Evolutionary conservation across 805 yeast species (phyloP).

Genomic region (Yarrowia sp.): DNA sequence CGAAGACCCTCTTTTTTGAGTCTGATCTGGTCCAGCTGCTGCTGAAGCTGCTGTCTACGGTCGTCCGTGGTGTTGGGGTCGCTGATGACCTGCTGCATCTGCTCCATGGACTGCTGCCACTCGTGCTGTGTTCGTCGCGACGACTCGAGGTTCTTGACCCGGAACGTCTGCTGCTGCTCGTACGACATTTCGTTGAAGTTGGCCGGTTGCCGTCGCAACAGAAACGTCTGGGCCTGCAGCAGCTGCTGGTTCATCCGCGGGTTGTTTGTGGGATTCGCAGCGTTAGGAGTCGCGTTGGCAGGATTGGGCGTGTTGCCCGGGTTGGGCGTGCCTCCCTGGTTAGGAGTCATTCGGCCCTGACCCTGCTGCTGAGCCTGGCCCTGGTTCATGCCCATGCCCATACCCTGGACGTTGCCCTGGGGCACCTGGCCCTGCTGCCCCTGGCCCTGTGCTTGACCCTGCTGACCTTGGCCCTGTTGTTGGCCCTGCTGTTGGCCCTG

Average conservation of each 20-base stretch:
- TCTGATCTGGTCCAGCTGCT: conserved; percentile 17
- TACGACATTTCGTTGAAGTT: conserved; percentile 33
- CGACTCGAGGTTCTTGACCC: conserved; percentile 31
- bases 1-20: conserved; percentile 32
- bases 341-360: conserved; percentile 10
- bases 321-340: background rate
- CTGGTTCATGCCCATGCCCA: background rate
- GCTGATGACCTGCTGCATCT: conserved; percentile 18
- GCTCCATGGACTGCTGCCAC: conserved; percentile 33
- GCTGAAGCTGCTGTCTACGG: conserved; percentile 25
- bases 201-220: conserved; percentile 29
- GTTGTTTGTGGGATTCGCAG: conserved; percentile 18
- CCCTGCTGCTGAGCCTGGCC: conserved; percentile 13
- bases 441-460: background rate
- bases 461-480: conserved; percentile 18
- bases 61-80: conserved; percentile 16
- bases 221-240: conserved; percentile 30
- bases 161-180: conserved; percentile 36
- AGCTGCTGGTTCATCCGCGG: conserved; percentile 38
- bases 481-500: conserved; percentile 34
- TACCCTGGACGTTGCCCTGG: background rate
- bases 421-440: conserved; percentile 3
- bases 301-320: conserved; percentile 2
- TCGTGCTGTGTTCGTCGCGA: conserved; percentile 30
- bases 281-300: conserved; percentile 8